Percentiles rank a stretch among this genome's conserved stretches.
Conservation (phyloP, 148 eudicot species). For the Linanthus parryae region DNA sequence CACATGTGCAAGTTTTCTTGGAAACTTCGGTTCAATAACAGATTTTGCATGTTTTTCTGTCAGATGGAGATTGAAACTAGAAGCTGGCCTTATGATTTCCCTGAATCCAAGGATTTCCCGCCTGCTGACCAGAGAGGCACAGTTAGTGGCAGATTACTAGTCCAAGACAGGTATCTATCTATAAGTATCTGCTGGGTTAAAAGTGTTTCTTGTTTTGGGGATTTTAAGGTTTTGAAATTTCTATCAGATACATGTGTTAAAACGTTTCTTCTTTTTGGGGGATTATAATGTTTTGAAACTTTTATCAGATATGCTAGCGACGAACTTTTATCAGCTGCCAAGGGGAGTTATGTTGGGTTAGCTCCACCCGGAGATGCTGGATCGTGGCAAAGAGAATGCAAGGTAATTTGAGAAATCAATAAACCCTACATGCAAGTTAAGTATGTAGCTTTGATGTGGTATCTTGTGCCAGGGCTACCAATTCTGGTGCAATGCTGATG, state of each 20-base stretch:
- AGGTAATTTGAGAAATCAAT: constrained; percentile 21
- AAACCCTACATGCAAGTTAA: no score
- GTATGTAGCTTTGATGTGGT: background rate
- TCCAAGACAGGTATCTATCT: constrained; percentile 48
- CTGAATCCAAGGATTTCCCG: constrained; percentile 73
- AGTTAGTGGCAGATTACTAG: constrained; percentile 57
- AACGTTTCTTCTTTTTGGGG: no score
- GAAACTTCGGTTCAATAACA: no score
- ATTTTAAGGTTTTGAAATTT: no score
- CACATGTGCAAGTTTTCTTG: no score
- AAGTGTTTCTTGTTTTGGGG: no score
- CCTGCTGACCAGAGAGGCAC: constrained; percentile 58
- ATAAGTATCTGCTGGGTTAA: no score
- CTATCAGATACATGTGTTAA: no score
- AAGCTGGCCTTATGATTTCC: constrained; percentile 87
- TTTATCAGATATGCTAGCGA: constrained; percentile 34
- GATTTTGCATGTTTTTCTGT: no score
- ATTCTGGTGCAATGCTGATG: constrained; percentile 62
- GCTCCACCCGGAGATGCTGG: constrained; percentile 66
- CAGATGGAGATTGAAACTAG: constrained; percentile 48
- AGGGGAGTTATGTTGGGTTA: constrained; percentile 60
- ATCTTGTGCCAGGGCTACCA: constrained; percentile 48
- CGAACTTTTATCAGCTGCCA: constrained; percentile 33
- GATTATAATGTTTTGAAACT: no score
- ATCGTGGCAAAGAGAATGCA: constrained; percentile 85